Percentiles rank a stretch among this genome's conserved stretches.
Evolutionary conservation across 257 asterid species (phyloP).

Genomic region (Nicotiana tabacum): DNA sequence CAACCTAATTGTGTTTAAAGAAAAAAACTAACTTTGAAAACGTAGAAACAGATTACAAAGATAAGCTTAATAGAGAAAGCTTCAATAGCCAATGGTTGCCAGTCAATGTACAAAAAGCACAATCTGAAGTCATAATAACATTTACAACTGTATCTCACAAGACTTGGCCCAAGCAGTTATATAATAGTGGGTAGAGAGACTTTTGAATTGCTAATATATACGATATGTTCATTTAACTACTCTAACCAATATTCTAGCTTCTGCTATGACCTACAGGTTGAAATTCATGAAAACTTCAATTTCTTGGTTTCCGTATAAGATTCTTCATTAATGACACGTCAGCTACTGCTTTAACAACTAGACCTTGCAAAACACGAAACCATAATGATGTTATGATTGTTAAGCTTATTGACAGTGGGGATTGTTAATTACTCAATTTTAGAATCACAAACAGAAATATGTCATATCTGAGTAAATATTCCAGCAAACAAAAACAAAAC

Average conservation of each 20-base stretch:
- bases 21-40: not conserved
- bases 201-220: not conserved
- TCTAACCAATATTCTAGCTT: not conserved
- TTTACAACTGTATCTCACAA: not conserved
- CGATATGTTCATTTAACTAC: not conserved
- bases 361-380: not conserved
- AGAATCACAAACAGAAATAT: not conserved
- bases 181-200: not conserved
- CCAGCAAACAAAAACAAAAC: not conserved
- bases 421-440: not conserved
- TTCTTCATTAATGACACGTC: not conserved
- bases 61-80: not conserved
- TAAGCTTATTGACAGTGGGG: not conserved
- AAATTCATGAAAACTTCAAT: not conserved
- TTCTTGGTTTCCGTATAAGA: not conserved
- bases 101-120: not conserved
- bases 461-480: not conserved
- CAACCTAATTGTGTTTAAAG: conserved; percentile 2
- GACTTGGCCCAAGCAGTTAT: not conserved
- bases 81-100: not conserved
- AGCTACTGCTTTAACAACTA: not conserved
- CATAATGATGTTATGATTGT: not conserved
- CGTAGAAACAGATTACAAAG: not conserved
- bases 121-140: not conserved
- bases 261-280: not conserved